A percentile compares a stretch with the other conserved stretches of the same genome.
These are phyloP conservation scores for Blastocystis sp. DNA, from an alignment of 352 stramenopile species.

Conservation along the genomic window DNA sequence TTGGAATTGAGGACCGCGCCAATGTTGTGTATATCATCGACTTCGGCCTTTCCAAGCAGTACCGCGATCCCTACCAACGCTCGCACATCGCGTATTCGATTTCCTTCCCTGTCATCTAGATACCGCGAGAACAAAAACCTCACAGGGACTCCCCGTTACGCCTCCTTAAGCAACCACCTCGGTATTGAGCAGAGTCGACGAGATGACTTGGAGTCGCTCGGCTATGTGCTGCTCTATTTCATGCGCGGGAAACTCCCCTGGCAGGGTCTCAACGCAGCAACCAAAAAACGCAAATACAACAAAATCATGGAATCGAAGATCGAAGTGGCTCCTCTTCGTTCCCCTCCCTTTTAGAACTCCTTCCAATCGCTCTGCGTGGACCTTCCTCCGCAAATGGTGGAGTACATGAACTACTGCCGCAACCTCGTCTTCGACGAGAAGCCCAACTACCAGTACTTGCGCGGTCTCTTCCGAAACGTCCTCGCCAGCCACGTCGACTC, in stretches of 20 bases:
- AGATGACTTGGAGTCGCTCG: slow-evolving; percentile 82
- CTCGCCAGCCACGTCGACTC: background rate
- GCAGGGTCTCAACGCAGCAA: slow-evolving; percentile 85
- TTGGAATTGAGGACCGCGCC: slow-evolving; percentile 75
- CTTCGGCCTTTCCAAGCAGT: slow-evolving; percentile 84
- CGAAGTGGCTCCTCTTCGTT: slow-evolving; percentile 22
- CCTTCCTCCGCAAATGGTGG: slow-evolving; percentile 62
- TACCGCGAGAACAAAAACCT: slow-evolving; percentile 82
- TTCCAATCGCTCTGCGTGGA: slow-evolving; percentile 63
- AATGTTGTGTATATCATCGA: slow-evolving; percentile 86
- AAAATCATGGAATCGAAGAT: slow-evolving; percentile 87
- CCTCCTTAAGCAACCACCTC: slow-evolving; percentile 84
- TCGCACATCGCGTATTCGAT: slow-evolving; percentile 78
- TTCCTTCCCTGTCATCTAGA: background rate
- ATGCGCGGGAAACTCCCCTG: slow-evolving; percentile 79
- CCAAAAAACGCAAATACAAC: slow-evolving; percentile 89
- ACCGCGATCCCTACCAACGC: slow-evolving; percentile 78
- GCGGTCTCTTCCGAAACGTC: slow-evolving; percentile 68
- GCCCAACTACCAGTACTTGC: slow-evolving; percentile 81
- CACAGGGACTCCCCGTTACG: slow-evolving; percentile 82
- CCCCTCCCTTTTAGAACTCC: slow-evolving; percentile 59
- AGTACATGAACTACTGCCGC: slow-evolving; percentile 72
- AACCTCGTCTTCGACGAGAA: slow-evolving; percentile 83
- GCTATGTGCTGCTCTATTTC: slow-evolving; percentile 86
- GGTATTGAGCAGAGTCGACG: slow-evolving; percentile 79